Base-by-base conservation (phyloP, 2,329 filamentous ascomycete genomes). In the Stemphylium beticola region DNA sequence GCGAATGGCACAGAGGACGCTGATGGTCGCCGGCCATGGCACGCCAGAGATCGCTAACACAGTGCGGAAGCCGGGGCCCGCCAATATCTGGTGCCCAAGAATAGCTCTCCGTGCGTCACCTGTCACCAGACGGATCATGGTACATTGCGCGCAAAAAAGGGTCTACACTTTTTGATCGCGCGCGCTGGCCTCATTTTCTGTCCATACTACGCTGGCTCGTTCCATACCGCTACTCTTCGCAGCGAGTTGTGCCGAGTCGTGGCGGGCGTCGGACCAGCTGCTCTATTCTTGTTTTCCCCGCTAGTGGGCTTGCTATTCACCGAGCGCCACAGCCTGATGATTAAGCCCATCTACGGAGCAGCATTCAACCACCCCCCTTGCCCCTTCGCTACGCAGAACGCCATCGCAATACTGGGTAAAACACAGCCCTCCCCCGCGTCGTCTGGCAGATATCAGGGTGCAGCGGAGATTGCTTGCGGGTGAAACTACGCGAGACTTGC, bases 81-180 rank as follows among this genome's bases (percentile, higher is more conserved):
- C 45, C 58, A 61, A 67, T 62, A 66, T 69, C 57, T 57, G 46
- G 4, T 17, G 24, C 45, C 61, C 63, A 68, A 68, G 67, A 68
- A 69, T 73, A 69, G 68, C 47, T 36, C 48, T 43, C 43, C 33
- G 57, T 62, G 61, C 65, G 53, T 64, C 56, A 53, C 53, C 34
- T 39, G 60, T 63, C 61, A 65, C 58, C 60, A 55, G 17, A 40
- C 34, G 20, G 34, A 24, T 37, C 33, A 26, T 20, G 24, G 33
- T 33, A 29, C 43, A 15, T 22, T 46, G 33, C 33, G 14, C n/a
- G 40, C 41, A 47, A 47, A 48, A 48, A 53, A 51, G 31, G 31
- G 46, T 47, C 51, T 53, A 46, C 34, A 41, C 54, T 26, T 33
- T 33, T 14, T 40, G 17, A 32, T 11, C 38, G 26, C 45, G 39